Conservation (phyloP, 805 yeast genomes). For the Starmerella apis region DNA sequence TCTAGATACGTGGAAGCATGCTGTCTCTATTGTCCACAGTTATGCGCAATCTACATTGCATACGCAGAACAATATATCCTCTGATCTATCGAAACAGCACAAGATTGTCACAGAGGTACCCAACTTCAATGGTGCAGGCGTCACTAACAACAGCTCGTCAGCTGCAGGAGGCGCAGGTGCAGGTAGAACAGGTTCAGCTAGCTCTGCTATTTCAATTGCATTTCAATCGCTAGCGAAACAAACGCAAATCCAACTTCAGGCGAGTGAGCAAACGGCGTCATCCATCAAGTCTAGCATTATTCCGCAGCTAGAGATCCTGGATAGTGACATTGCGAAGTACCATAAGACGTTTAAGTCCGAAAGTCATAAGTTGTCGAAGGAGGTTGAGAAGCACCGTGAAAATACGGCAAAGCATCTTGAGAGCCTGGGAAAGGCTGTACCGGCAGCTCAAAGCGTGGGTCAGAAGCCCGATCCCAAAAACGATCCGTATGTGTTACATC, state of each 20-base stretch:
- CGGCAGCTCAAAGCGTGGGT: constrained; percentile 25
- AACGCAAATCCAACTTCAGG: constrained; percentile 31
- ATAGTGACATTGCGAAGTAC: constrained; percentile 36
- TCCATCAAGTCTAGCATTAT: constrained; percentile 33
- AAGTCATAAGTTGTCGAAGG: constrained; percentile 33
- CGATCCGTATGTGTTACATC: constrained; percentile 42
- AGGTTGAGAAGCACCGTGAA: constrained; percentile 32
- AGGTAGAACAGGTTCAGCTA: too few relatives aligned
- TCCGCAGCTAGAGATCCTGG: constrained; percentile 38
- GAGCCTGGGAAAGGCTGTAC: constrained; percentile 26
- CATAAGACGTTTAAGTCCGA: constrained; percentile 34
- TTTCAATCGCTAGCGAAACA: constrained; percentile 29
- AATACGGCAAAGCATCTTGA: constrained; percentile 35
- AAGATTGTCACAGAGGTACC: constrained; percentile 32
- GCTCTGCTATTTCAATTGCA: constrained; percentile 18
- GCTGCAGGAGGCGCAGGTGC: too few relatives aligned
- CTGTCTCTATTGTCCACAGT: constrained; percentile 27
- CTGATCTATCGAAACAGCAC: constrained; percentile 30
- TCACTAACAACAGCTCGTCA: constrained; percentile 20
- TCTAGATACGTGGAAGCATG: constrained; percentile 34
- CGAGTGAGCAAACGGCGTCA: constrained; percentile 33
- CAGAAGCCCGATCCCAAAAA: constrained; percentile 33
- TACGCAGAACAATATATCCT: constrained; percentile 27
- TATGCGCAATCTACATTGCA: constrained; percentile 27
- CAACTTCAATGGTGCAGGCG: constrained; percentile 26